These are phyloP conservation scores for Apophysomyces variabilis DNA, from an alignment of 371 early-diverging fungal species.

Conservation along the genomic window DNA sequence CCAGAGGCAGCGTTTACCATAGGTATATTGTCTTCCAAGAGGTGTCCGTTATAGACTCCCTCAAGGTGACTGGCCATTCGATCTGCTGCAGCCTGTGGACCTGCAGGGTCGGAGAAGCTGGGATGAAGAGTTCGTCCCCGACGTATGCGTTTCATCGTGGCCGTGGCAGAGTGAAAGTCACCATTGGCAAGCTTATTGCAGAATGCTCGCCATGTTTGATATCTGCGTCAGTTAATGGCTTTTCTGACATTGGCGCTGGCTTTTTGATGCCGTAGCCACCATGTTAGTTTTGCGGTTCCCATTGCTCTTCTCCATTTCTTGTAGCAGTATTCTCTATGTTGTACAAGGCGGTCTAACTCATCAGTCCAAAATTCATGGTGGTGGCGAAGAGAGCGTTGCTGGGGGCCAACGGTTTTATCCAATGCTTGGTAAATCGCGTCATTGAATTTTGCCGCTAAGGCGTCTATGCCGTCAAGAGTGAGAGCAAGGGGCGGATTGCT, in stretches of 20 bases:
- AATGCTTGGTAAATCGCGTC: not conserved
- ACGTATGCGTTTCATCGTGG: no score
- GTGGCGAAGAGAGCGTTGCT: not conserved
- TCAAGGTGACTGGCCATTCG: no score
- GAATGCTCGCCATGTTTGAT: constrained; percentile 19
- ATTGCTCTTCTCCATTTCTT: constrained; percentile 17
- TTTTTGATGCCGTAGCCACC: constrained; percentile 15
- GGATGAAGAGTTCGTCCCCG: no score
- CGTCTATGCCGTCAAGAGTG: not conserved
- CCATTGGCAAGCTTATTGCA: constrained; percentile 6
- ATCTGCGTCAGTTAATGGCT: not conserved
- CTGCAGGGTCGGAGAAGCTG: no score
- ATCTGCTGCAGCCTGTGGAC: no score
- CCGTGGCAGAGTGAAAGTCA: not conserved
- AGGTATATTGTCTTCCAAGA: no score
- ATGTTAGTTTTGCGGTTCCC: constrained; percentile 10
- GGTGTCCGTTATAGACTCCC: no score
- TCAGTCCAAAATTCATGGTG: constrained; percentile 14
- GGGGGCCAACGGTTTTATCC: not conserved
- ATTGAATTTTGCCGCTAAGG: not conserved
- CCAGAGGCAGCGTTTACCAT: no score
- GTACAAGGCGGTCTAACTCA: constrained; percentile 2
- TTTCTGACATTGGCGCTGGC: constrained; percentile 7
- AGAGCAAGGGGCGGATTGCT: no score
- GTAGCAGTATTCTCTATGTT: constrained; percentile 15